Evolutionary conservation across 306 rosid species (phyloP).

Genomic region (Quercus rubra): DNA sequence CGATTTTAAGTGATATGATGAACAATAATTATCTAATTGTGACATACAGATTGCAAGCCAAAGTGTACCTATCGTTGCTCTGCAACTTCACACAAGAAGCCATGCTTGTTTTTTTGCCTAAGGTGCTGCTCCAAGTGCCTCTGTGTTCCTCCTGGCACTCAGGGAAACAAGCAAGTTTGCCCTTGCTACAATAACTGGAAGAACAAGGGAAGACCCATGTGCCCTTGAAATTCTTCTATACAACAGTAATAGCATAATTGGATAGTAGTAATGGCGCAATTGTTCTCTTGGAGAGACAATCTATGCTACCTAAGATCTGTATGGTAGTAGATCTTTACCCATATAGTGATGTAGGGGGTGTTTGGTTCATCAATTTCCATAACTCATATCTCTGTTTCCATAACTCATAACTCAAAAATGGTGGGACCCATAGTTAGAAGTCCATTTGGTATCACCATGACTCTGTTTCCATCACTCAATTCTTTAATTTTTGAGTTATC

Average conservation of each 20-base stretch:
- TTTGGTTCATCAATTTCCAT: too few species aligned
- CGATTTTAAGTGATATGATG: neutral
- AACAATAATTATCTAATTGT: neutral
- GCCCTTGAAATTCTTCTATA: slow-evolving; percentile 49
- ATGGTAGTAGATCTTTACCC: neutral
- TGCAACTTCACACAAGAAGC: slow-evolving; percentile 83
- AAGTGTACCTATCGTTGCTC: slow-evolving; percentile 74
- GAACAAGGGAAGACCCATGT: slow-evolving; percentile 75
- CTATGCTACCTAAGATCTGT: too few species aligned
- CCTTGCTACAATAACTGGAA: slow-evolving; percentile 96
- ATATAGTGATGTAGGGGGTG: neutral
- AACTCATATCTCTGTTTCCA: too few species aligned
- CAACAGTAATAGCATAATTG: neutral
- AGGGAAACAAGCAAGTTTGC: slow-evolving; percentile 72
- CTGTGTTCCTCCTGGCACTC: slow-evolving; percentile 80
- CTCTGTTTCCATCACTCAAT: too few species aligned
- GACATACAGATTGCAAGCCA: slow-evolving; percentile 52
- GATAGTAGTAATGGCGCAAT: neutral
- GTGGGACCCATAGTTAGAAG: too few species aligned
- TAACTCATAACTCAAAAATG: too few species aligned
- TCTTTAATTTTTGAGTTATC: too few species aligned
- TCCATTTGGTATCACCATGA: too few species aligned
- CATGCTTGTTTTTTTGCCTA: slow-evolving; percentile 89
- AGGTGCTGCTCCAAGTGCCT: slow-evolving; percentile 77
- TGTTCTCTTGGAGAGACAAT: neutral